Evolutionary conservation across 2,329 filamentous ascomycete genomes (phyloP), one percentile per base, ranked within the genome.

Genomic region (Penicillium sp.): DNA sequence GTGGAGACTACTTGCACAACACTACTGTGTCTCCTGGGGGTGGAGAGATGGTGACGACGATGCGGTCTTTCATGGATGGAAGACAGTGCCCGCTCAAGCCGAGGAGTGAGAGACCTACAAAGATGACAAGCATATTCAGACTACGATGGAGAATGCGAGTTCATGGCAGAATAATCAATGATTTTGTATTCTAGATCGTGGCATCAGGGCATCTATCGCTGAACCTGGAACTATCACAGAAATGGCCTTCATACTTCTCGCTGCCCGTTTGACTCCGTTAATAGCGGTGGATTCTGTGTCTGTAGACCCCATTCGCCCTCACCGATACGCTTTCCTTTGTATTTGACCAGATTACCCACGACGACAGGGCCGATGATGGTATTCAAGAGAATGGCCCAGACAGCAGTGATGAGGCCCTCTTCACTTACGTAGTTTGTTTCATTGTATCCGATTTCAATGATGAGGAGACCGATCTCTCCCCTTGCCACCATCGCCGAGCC

Each of bases 11-110:
- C 70, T 98, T 58, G 88, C 90, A 1, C 81, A 79, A 55, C 93
- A 98, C 74, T 98, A 98, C 63, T 83, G 90, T 54, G 79, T 98
- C 38, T 84, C 83, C 4, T 97, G 91, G 91, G 93, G 84, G 1
- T 94, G 86, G 81, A 83, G 80, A 58, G 81, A 83, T 29, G 45
- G 66, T 61, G 52, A 56, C 25, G 45, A 50, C 38, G 27, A 40
- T 33, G 44, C 47, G n/a, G 54, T 54, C 6, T 73, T 72, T 58
- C 54, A 57, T 26, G 58, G 56, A 9, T 75, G 71, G 72, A 62
- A 52, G 38, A 54, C 53, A 9, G 37, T 74, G 38, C 55, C 63
- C 45, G 56, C 49, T 33, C 66, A 72, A 40, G 25, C 43, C 40
- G 52, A 50, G 18, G 52, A 53, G 33, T 56, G 32, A 50, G 37